Conservation (phyloP, 805 yeast species). For the Kregervanrija delftensis region DNA sequence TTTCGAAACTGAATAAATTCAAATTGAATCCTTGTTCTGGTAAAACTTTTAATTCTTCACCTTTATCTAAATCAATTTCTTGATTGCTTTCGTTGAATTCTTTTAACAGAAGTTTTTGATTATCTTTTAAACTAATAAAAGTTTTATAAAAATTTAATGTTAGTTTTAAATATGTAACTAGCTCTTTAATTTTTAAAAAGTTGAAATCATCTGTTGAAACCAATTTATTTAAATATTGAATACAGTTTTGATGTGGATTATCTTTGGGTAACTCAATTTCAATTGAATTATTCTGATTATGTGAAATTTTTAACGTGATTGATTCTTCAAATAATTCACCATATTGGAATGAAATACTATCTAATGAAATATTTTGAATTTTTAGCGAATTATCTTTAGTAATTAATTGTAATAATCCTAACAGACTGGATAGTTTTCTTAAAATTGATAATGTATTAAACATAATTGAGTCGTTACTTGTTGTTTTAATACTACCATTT, state of each 20-base stretch:
- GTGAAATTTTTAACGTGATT: conserved; percentile 19
- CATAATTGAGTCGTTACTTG: conserved; percentile 5
- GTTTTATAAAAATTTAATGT: conserved; percentile 24
- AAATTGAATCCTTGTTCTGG: conserved; percentile 17
- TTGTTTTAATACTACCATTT: background rate
- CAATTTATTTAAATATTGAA: conserved; percentile 19
- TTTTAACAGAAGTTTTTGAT: conserved; percentile 4
- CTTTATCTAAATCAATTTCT: conserved; percentile 7
- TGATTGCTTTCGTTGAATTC: conserved; percentile 13
- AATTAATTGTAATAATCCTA: conserved; percentile 25
- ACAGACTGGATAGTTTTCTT: conserved; percentile 21
- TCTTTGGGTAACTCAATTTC: conserved; percentile 21
- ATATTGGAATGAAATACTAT: conserved; percentile 26
- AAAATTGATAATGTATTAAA: conserved; percentile 20
- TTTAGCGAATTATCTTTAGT: conserved; percentile 21
- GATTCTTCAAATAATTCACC: conserved; percentile 21
- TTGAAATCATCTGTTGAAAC: conserved; percentile 10
- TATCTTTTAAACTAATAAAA: conserved; percentile 11
- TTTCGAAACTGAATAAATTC: conserved; percentile 17
- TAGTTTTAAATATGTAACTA: conserved; percentile 23
- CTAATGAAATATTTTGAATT: conserved; percentile 22
- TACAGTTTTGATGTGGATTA: conserved; percentile 25
- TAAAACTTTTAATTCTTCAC: conserved; percentile 10
- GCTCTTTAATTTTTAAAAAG: conserved; percentile 17
- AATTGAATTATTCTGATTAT: conserved; percentile 16